Evolutionary conservation across 805 yeast species (phyloP), one percentile per base, ranked within the genome.

Genomic region (Metschnikowia kunwiensis): DNA sequence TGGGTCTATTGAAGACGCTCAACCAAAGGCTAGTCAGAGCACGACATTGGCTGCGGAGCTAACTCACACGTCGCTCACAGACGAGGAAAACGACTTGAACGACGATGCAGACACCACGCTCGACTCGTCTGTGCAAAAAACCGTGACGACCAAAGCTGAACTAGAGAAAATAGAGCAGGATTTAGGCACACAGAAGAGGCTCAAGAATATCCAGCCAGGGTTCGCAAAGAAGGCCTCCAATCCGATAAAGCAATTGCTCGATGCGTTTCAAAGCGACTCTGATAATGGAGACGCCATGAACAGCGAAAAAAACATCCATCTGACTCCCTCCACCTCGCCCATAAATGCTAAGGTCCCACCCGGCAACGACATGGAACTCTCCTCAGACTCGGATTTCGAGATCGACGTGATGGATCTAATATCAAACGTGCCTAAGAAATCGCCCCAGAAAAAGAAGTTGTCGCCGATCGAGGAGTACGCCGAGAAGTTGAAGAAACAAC

Each of bases 31-130:
- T 24, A 27, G n/a, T 22, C 49, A 46, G 22, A 55, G 47, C 24
- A 47, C 44, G 26, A 47, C 42, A 34, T 49, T 64, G 17, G 60
- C 60, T 32, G 58, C 57, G 2, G 71, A 68, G 25, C 50, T 67
- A 16, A 40, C 63, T 0, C 55, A 47, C 24, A 47, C 53, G 2
- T 46, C 71, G 1, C 48, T 66, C 17, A 61, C 70, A 2, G 72
- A 66, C 33, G 72, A 66, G 40, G 72, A 68, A 36, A 47, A 60
- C 14, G 72, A 65, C 26, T 46, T 62, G 27, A 42, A 54, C 19
- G 56, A 55, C 5, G 50, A 42, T 13, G 47, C 45, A 2, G 50
- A 53, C 24, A 55, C 51, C 17, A 41, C 50, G 15, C 30, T 49
- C 1, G 56, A 53, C 25, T 54, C 58, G 7, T 46, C 57, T 3